Evolutionary conservation across 2,329 filamentous ascomycete species (phyloP).

Genomic region (Zarea fungicola): DNA sequence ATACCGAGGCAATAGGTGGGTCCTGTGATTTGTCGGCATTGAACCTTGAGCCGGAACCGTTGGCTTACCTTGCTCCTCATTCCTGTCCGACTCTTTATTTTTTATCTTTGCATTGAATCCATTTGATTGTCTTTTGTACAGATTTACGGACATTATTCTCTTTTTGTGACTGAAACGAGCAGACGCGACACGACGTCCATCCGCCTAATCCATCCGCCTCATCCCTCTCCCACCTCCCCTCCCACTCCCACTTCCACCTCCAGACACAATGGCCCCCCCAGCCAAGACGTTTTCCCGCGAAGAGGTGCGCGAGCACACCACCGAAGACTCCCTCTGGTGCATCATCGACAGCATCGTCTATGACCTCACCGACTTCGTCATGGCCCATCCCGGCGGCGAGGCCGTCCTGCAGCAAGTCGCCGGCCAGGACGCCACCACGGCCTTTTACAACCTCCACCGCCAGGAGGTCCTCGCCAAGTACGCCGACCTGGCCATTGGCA

Average conservation of each 20-base stretch:
- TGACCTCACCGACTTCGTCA: conserved; percentile 78
- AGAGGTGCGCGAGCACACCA: conserved; percentile 71
- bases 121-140: not conserved
- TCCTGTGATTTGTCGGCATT: conserved; percentile 1
- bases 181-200: no score
- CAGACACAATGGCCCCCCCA: conserved; percentile 30
- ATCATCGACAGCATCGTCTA: conserved; percentile 85
- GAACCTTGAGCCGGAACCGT: conserved; percentile 1
- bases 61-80: not conserved
- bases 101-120: not conserved
- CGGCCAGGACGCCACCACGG: conserved; percentile 72
- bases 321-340: conserved; percentile 72
- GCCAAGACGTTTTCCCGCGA: conserved; percentile 51
- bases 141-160: not conserved
- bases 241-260: not conserved
- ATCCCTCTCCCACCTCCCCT: not conserved
- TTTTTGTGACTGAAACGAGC: no score
- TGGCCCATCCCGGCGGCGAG: conserved; percentile 78
- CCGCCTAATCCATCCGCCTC: not conserved
- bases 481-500: conserved; percentile 67
- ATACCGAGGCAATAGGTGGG: conserved; percentile 13
- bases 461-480: conserved; percentile 87
- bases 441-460: conserved; percentile 88
- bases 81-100: not conserved
- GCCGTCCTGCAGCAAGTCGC: conserved; percentile 76